Evolutionary conservation across 352 stramenopile genomes (phyloP).

Genomic region (Achlya hypogyna): DNA sequence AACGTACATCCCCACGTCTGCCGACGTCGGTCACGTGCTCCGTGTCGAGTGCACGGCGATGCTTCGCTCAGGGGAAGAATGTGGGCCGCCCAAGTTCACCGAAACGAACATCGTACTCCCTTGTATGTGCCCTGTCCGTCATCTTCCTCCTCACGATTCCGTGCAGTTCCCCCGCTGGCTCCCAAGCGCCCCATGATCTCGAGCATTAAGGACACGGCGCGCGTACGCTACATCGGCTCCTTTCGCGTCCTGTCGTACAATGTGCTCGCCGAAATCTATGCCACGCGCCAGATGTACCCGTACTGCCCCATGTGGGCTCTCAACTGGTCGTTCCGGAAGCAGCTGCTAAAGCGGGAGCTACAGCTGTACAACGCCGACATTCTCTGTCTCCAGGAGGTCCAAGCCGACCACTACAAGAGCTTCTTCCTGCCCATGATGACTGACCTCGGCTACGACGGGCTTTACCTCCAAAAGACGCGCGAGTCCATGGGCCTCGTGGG

Average conservation of each 20-base stretch:
- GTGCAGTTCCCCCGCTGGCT: constrained; percentile 64
- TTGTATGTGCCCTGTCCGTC: constrained; percentile 35
- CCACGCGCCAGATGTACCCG: constrained; percentile 89
- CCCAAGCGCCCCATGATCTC: constrained; percentile 74
- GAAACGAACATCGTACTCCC: constrained; percentile 81
- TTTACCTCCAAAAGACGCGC: constrained; percentile 98
- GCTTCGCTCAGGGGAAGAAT: constrained; percentile 13
- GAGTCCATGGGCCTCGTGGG: constrained; percentile 95
- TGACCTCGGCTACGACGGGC: constrained; percentile 93
- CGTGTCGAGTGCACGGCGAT: constrained; percentile 68
- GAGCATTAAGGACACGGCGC: constrained; percentile 70
- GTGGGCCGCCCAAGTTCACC: constrained; percentile 56
- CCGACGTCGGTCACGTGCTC: constrained; percentile 70
- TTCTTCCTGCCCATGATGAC: constrained; percentile 93
- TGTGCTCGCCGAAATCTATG: constrained; percentile 87
- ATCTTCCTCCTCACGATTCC: constrained; percentile 13
- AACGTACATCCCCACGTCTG: constrained; percentile 52
- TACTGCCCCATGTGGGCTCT: constrained; percentile 97
- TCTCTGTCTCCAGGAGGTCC: constrained; percentile 96
- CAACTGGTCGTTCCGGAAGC: constrained; percentile 93
- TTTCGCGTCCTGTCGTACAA: constrained; percentile 88
- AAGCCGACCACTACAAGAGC: constrained; percentile 97
- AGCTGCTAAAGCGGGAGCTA: constrained; percentile 86
- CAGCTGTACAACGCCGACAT: constrained; percentile 91
- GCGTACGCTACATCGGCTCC: constrained; percentile 62